Conservation (phyloP, 345 rosid genomes). For the Trapa incisa region DNA sequence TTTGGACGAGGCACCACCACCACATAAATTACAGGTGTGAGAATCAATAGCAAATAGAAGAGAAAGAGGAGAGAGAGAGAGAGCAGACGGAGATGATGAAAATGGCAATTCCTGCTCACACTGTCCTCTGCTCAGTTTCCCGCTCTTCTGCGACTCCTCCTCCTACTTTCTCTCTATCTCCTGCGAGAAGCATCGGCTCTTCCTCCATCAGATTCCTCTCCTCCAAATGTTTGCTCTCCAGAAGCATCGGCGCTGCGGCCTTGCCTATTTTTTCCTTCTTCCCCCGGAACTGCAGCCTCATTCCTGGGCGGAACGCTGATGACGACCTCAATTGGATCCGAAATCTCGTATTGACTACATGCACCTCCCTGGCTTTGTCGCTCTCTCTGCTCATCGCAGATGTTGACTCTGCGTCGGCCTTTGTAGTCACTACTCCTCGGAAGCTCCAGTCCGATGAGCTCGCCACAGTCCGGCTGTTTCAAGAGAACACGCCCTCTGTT, state of each 20-base stretch:
- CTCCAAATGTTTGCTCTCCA: constrained; percentile 9
- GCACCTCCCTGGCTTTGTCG: constrained; percentile 60
- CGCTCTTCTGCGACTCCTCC: constrained; percentile 24
- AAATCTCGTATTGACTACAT: constrained; percentile 42
- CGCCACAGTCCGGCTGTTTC: constrained; percentile 82
- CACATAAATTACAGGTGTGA: constrained; percentile 4
- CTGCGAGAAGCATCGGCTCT: constrained; percentile 14
- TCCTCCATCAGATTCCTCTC: constrained; percentile 5
- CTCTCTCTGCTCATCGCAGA: constrained; percentile 40
- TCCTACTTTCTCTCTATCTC: constrained; percentile 21
- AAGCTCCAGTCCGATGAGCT: constrained; percentile 78
- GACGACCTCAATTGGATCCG: constrained; percentile 1
- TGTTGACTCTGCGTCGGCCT: constrained; percentile 53
- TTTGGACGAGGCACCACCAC: background rate
- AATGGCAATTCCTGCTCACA: constrained; percentile 23
- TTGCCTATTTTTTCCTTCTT: constrained; percentile 12
- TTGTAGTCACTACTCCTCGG: constrained; percentile 53
- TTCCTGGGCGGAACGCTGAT: constrained; percentile 1
- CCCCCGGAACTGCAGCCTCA: constrained; percentile 10
- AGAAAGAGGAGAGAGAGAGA: background rate
- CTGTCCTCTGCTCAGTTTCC: constrained; percentile 35
- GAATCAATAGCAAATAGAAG: background rate
- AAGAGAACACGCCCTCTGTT: constrained; percentile 93
- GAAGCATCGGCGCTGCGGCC: constrained; percentile 11
- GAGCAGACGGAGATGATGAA: no score